These are phyloP conservation scores for Trichoderma sp. DNA, from an alignment of 2,329 filamentous ascomycete genomes.

Conservation along the genomic window DNA sequence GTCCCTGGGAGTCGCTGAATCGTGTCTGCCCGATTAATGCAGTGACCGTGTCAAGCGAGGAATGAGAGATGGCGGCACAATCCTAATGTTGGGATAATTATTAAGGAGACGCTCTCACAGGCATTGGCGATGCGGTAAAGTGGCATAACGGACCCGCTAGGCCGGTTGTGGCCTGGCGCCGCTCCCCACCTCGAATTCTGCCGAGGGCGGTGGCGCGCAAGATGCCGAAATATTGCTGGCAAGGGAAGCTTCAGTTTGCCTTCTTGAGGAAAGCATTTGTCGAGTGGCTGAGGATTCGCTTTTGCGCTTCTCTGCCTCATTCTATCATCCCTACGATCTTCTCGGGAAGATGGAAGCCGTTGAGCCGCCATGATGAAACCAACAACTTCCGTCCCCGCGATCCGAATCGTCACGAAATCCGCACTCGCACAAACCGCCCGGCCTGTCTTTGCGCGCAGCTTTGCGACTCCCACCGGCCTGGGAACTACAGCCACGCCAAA, in stretches of 20 bases:
- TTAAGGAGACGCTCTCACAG: constrained; percentile 43
- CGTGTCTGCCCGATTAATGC: constrained; percentile 10
- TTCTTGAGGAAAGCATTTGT: neutral
- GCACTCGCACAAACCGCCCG: constrained; percentile 38
- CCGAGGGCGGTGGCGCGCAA: constrained; percentile 43
- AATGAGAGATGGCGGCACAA: neutral
- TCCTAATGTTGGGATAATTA: constrained; percentile 33
- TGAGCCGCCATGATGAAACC: constrained; percentile 52
- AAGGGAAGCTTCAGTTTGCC: constrained; percentile 1
- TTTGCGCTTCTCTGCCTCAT: neutral
- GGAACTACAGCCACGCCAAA: constrained; percentile 40
- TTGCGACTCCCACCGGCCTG: constrained; percentile 61
- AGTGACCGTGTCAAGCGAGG: constrained; percentile 17
- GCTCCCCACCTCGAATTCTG: constrained; percentile 41
- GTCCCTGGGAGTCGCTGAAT: neutral
- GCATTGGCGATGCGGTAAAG: constrained; percentile 41
- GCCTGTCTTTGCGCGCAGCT: constrained; percentile 50
- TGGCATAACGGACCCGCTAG: constrained; percentile 48
- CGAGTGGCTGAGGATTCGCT: neutral
- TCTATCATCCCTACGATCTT: constrained; percentile 5
- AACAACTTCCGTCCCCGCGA: constrained; percentile 42
- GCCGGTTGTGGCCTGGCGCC: constrained; percentile 36
- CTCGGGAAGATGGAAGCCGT: constrained; percentile 42
- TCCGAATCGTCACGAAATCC: constrained; percentile 40
- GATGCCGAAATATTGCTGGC: constrained; percentile 16